A percentile compares a stretch with the other conserved stretches of the same genome.
These are phyloP conservation scores for Smittium culicis DNA, from an alignment of 371 early-diverging fungal species.

Conservation along the genomic window DNA sequence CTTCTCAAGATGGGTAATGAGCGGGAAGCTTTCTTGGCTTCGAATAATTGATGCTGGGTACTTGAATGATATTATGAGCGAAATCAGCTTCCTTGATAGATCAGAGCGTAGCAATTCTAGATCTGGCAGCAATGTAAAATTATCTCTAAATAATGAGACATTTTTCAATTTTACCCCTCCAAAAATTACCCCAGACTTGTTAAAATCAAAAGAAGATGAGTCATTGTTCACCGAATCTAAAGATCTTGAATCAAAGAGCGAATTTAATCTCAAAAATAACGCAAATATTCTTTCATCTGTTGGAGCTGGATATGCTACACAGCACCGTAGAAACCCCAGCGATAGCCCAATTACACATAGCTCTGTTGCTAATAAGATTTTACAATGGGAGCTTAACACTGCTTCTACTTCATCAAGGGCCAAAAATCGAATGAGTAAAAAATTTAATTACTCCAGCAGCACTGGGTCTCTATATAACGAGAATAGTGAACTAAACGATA, in stretches of 20 bases:
- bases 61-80: neutral
- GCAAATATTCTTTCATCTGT: neutral
- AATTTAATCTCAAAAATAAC: neutral
- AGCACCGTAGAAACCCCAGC: neutral
- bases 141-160: no score
- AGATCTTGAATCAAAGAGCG: neutral
- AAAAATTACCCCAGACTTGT: neutral
- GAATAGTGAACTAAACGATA: no score
- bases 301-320: neutral
- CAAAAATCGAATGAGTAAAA: neutral
- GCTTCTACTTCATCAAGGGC: neutral
- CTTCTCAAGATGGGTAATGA: neutral
- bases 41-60: neutral
- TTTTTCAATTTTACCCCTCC: neutral
- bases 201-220: neutral
- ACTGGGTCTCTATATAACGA: no score
- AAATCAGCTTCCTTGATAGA: neutral
- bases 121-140: neutral
- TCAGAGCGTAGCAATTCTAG: neutral
- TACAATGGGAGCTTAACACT: conserved; percentile 3
- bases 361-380: conserved; percentile 1
- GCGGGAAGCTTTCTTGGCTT: neutral
- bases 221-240: neutral
- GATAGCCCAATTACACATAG: neutral
- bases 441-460: no score